Base-by-base conservation (phyloP, 225 moss, liverwort and hornwort species). In the Physcomitrium patens region DNA sequence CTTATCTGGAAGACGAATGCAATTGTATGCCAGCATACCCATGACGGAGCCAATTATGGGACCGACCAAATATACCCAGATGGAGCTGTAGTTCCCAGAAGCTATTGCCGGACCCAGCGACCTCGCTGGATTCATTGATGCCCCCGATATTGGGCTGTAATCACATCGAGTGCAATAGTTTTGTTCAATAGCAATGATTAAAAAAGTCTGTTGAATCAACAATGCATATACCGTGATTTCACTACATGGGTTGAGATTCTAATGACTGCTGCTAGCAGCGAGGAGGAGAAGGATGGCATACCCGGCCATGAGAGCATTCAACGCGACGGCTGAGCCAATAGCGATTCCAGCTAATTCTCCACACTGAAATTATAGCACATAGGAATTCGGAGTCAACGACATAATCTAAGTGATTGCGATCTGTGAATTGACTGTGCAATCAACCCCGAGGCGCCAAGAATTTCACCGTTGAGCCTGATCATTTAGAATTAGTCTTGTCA, bases 91-190 rank as follows among this genome's bases (percentile, higher is more conserved):
- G 18, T 82, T 81, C 47, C 86, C 81, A 2, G 85, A 75, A 1
- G 90, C 91, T 0, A 97, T 71, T 0, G 92, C 92, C 43, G 94
- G 91, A 11, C 96, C 96, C 3, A 97, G 42, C 3, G 85, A 89
- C 57, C 96, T 84, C 10, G 96, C 94, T 2, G 96, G 94, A 46
- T 97, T 97, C 94, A 94, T 94, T 2, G 96, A 97, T 13, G 91
- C 96, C 14, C 94, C 96, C 0, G 87, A 92, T 69, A 96, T 92
- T 0, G 94, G 88, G 45, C 96, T 96, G 86, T 14, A 52, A 57
- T 22, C 31, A 31, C 31, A 31, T 31, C 31, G 31, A 31, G 31
- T 31, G 31, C 31, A 31, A 2, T 31, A 5, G 31, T 2, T 31
- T 5, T 2, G 31, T 31, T 31, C 31, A 37, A 0, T 37, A 37